Conservation (phyloP, 441 rosid genomes). For the Mallotus japonicus region DNA sequence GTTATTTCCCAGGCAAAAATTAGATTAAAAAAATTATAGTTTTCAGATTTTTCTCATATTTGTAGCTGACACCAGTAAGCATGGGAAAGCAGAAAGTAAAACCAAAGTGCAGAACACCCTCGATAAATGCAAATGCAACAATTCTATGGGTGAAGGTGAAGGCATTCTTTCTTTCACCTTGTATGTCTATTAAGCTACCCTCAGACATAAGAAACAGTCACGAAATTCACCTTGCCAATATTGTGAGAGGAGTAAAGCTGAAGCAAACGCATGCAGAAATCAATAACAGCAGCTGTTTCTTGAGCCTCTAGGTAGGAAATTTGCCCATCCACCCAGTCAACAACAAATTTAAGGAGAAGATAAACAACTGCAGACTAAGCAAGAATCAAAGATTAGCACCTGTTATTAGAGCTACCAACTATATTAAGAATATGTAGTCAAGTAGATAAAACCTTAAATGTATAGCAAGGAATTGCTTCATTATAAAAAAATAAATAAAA, state of each 20-base stretch:
- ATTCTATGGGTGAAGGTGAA: background rate
- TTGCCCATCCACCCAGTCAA: constrained; percentile 98
- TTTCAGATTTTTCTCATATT: too few relatives aligned
- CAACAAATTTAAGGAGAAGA: constrained; percentile 87
- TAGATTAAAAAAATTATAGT: too few relatives aligned
- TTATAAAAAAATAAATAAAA: background rate
- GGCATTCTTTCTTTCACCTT: background rate
- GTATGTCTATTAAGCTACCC: background rate
- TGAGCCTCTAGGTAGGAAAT: constrained; percentile 81
- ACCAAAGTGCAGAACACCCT: background rate
- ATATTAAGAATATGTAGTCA: background rate
- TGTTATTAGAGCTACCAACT: background rate
- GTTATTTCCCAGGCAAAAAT: too few relatives aligned
- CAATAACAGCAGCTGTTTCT: constrained; percentile 72
- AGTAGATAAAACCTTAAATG: background rate
- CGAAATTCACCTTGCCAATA: constrained; percentile 80
- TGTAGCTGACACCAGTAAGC: too few relatives aligned
- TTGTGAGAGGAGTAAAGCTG: constrained; percentile 93
- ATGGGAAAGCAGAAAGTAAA: background rate
- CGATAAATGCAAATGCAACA: background rate
- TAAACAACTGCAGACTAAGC: constrained; percentile 90
- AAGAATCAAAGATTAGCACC: constrained; percentile 35
- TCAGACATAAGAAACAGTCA: constrained; percentile 8
- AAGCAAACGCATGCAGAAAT: constrained; percentile 91
- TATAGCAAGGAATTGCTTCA: background rate